Percentiles rank a stretch among this genome's conserved stretches.
Evolutionary conservation across 768 basidiomycete species (phyloP).

Genomic region (Russula earlei): DNA sequence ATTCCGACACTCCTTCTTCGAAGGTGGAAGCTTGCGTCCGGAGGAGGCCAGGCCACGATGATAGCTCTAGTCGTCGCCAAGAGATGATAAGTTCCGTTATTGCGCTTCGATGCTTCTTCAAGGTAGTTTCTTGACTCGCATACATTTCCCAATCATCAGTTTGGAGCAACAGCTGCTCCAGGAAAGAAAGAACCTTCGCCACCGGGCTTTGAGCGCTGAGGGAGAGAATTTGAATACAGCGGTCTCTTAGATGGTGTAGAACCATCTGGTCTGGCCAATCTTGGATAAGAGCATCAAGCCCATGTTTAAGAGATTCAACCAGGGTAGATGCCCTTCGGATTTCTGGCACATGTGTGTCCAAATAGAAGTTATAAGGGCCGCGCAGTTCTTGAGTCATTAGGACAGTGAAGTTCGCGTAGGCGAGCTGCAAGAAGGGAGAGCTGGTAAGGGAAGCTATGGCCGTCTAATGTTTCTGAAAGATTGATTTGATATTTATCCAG

Average conservation of each 20-base stretch:
- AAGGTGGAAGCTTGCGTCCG: conserved; percentile 52
- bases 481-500: conserved; percentile 1
- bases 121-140: conserved; percentile 82
- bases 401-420: conserved; percentile 27
- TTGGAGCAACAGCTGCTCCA: conserved; percentile 80
- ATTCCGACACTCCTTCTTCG: conserved; percentile 43
- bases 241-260: conserved; percentile 68
- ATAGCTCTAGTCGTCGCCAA: conserved; percentile 85
- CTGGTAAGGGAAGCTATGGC: conserved; percentile 41
- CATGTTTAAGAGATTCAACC: conserved; percentile 40
- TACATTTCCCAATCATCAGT: conserved; percentile 96
- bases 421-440: conserved; percentile 39
- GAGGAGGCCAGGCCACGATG: conserved; percentile 77
- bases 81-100: conserved; percentile 68
- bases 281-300: conserved; percentile 47
- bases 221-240: conserved; percentile 55
- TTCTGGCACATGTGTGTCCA: conserved; percentile 66
- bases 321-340: conserved; percentile 48
- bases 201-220: conserved; percentile 61
- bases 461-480: conserved; percentile 35
- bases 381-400: background rate
- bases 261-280: conserved; percentile 99
- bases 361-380: conserved; percentile 66
- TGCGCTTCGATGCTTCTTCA: conserved; percentile 55
- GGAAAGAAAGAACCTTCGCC: conserved; percentile 68